phyloP scores from a whole-genome alignment of 1,284 basidiomycete genomes.

The Tranzscheliella williamsii region DNA sequence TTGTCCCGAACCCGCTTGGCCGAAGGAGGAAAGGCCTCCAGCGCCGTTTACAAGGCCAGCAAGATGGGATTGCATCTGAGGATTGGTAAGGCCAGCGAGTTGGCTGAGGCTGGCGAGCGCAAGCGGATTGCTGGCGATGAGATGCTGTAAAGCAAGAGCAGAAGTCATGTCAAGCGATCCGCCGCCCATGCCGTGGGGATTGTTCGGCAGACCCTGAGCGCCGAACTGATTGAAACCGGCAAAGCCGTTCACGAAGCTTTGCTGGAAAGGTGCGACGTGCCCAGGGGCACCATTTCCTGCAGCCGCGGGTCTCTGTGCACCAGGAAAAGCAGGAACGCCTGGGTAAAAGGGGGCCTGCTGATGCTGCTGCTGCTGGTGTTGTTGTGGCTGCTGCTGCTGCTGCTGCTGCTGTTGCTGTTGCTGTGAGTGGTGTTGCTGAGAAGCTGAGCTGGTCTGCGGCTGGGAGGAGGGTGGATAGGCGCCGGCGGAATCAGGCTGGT shows the following conservation, averaged over 20 bases:
- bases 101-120: conserved; percentile 43
- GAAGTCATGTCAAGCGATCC: conserved; percentile 52
- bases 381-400: conserved; percentile 5
- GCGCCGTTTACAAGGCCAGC: conserved; percentile 27
- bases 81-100: conserved; percentile 37
- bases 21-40: conserved; percentile 5
- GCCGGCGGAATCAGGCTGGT: conserved; percentile 2
- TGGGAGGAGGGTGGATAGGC: conserved; percentile 20
- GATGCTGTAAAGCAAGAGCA: conserved; percentile 57
- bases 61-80: conserved; percentile 38
- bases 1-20: conserved; percentile 15
- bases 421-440: conserved; percentile 7
- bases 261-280: conserved; percentile 11
- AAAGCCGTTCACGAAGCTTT: conserved; percentile 24
- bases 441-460: conserved; percentile 4
- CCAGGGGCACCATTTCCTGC: conserved; percentile 14
- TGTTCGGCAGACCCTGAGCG: conserved; percentile 5
- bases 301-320: conserved; percentile 13
- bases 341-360: conserved; percentile 16
- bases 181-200: conserved; percentile 6
- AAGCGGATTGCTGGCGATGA: conserved; percentile 52
- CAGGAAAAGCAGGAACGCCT: conserved; percentile 21
- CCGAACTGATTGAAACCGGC: conserved; percentile 13
- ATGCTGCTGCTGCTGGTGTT: not conserved
- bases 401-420: conserved; percentile 13